A percentile compares a stretch with the other conserved stretches of the same genome.
phyloP scores from a whole-genome alignment of 116 monocot species.

The Papilionanthe hybrid region DNA sequence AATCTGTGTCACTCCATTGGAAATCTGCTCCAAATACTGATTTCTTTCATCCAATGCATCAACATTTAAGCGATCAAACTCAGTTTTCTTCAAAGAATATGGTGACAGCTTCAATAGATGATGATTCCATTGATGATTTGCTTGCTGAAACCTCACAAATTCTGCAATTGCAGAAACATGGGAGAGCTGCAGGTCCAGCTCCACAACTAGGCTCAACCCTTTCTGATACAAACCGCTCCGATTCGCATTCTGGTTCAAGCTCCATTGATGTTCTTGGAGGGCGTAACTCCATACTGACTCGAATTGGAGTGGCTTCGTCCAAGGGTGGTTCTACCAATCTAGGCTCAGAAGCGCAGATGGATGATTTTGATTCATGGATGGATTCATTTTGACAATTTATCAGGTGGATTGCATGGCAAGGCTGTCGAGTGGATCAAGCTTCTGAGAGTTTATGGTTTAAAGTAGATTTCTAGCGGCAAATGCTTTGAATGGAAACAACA shows the following conservation, averaged over 20 bases:
- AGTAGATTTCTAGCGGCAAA: too few species aligned
- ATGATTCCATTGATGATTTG: constrained; percentile 38
- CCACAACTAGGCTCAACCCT: not conserved
- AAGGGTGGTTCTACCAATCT: not conserved
- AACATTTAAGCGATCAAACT: not conserved
- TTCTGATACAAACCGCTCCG: not conserved
- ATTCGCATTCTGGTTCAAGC: not conserved
- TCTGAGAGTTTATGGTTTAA: not conserved
- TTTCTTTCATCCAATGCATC: not conserved
- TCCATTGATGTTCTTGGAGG: constrained; percentile 36
- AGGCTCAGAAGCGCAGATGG: not conserved
- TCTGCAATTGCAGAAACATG: not conserved
- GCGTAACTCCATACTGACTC: too few species aligned
- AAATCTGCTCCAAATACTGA: not conserved
- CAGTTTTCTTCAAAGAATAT: not conserved
- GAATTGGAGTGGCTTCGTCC: constrained; percentile 6
- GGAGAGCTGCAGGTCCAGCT: too few species aligned
- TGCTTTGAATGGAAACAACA: too few species aligned
- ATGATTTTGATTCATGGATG: constrained; percentile 51
- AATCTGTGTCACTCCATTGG: not conserved
- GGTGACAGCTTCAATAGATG: constrained; percentile 10
- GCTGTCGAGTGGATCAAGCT: not conserved
- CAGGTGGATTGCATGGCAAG: not conserved
- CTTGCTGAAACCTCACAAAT: constrained; percentile 22
- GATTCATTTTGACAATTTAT: constrained; percentile 18